These are phyloP conservation scores for Nannochloris sp. DNA, from an alignment of 139 green algal genomes.

Conservation along the genomic window DNA sequence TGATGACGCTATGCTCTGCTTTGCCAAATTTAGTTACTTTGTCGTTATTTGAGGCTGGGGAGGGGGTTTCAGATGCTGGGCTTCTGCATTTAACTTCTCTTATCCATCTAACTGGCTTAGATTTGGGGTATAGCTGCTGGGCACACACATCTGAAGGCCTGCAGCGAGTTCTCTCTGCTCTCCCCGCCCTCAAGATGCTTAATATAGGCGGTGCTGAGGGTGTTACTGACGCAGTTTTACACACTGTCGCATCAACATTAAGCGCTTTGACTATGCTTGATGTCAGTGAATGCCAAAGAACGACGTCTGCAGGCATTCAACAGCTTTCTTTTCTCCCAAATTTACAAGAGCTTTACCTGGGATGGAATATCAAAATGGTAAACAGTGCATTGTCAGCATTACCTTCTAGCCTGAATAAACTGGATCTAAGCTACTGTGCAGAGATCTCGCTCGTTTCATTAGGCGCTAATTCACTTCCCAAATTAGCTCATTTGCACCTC, in stretches of 20 bases:
- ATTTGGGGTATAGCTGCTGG: constrained; percentile 27
- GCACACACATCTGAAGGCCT: constrained; percentile 7
- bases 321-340: constrained; percentile 2
- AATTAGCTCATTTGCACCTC: neutral
- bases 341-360: constrained; percentile 17
- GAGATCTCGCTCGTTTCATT: neutral
- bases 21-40: constrained; percentile 12
- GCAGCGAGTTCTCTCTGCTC: neutral
- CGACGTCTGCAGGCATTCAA: constrained; percentile 5
- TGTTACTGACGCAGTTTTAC: constrained; percentile 2
- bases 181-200: constrained; percentile 15
- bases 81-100: neutral
- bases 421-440: neutral
- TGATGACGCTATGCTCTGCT: neutral
- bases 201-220: constrained; percentile 9
- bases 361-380: constrained; percentile 26
- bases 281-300: constrained; percentile 21
- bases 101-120: constrained; percentile 11
- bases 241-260: neutral
- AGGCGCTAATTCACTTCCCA: neutral
- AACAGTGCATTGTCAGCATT: no score
- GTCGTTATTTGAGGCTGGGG: constrained; percentile 26
- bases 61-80: constrained; percentile 11
- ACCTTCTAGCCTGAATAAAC: no score
- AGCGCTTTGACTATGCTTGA: constrained; percentile 14